Conservation (phyloP, 768 basidiomycete genomes). For the Pisolithus tinctorius region DNA sequence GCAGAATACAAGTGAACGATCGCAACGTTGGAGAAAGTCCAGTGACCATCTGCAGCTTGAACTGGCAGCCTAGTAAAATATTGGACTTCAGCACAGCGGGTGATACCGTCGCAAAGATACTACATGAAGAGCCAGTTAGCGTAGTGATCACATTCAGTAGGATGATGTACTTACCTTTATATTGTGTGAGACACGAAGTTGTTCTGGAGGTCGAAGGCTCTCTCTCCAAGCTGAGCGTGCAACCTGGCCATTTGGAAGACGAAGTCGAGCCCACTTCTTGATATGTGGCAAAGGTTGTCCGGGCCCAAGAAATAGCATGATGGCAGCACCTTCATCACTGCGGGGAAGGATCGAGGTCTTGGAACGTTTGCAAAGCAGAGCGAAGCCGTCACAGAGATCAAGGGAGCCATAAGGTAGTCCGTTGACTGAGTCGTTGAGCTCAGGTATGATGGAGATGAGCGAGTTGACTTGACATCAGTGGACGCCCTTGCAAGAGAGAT, state of each 20-base stretch:
- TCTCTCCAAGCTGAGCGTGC: too few relatives aligned
- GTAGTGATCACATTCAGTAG: background rate
- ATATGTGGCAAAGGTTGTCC: background rate
- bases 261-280: too few relatives aligned
- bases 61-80: too few relatives aligned
- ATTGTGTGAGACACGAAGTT: too few relatives aligned
- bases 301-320: background rate
- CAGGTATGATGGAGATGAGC: conserved; percentile 8
- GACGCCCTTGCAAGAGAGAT: conserved; percentile 19
- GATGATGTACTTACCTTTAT: too few relatives aligned
- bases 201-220: too few relatives aligned
- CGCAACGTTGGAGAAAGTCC: background rate
- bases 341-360: background rate
- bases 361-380: too few relatives aligned
- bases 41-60: background rate
- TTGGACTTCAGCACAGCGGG: background rate
- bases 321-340: background rate
- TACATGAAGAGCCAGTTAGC: background rate
- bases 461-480: conserved; percentile 12
- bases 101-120: background rate
- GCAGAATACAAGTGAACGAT: background rate
- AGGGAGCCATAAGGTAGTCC: background rate
- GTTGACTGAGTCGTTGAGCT: too few relatives aligned
- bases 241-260: too few relatives aligned
- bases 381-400: background rate